Conservation (phyloP, 2,329 filamentous ascomycete genomes). For the Claviceps capensis region DNA sequence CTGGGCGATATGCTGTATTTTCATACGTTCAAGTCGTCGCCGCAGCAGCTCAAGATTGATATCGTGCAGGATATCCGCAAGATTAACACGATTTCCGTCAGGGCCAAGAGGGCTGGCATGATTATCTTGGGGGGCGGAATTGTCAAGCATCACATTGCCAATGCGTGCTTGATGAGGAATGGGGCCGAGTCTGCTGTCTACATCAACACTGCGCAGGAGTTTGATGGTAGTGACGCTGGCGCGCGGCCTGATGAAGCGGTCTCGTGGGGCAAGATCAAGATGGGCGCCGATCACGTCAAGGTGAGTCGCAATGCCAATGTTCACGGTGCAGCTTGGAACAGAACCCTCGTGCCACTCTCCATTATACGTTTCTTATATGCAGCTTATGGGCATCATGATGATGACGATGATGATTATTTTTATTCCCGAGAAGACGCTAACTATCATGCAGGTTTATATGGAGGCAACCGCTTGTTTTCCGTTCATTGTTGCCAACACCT, state of each 20-base stretch:
- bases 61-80: constrained; percentile 87
- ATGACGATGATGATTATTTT: not conserved
- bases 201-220: constrained; percentile 94
- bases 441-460: constrained; percentile 38
- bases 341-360: no score
- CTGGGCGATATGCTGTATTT: constrained; percentile 98
- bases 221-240: constrained; percentile 92
- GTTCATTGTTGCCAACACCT: constrained; percentile 53
- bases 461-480: constrained; percentile 54
- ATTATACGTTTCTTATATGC: no score
- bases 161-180: constrained; percentile 94
- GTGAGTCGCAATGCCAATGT: constrained; percentile 27
- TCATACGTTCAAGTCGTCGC: constrained; percentile 85
- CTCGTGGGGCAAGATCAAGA: constrained; percentile 97
- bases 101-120: constrained; percentile 82
- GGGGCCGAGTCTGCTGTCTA: constrained; percentile 95
- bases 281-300: constrained; percentile 79
- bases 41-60: constrained; percentile 69
- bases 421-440: not conserved
- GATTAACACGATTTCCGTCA: constrained; percentile 83
- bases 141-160: constrained; percentile 98
- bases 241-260: constrained; percentile 92
- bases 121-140: constrained; percentile 88
- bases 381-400: not conserved
- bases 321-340: no score